These are phyloP conservation scores for Sistotremastrum niveocremeum DNA, from an alignment of 768 basidiomycete genomes.

Conservation along the genomic window DNA sequence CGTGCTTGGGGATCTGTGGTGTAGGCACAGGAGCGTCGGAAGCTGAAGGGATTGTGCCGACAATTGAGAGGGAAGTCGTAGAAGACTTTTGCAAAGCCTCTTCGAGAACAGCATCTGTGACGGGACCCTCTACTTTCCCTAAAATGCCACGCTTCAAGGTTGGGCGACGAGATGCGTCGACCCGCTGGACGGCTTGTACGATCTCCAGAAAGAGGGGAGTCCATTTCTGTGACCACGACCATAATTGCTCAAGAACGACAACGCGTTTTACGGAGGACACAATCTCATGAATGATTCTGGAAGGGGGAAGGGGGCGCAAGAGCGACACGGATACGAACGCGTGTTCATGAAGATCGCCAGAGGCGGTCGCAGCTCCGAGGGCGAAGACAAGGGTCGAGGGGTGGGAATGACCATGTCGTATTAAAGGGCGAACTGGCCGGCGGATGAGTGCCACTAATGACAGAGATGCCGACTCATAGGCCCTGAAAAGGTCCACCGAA, in stretches of 20 bases:
- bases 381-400: slow-evolving; percentile 59
- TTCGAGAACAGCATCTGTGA: slow-evolving; percentile 31
- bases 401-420: slow-evolving; percentile 34
- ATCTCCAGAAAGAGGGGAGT: slow-evolving; percentile 79
- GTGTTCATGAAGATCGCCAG: slow-evolving; percentile 39
- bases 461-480: slow-evolving; percentile 56
- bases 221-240: slow-evolving; percentile 71
- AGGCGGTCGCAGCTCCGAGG: slow-evolving; percentile 39
- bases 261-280: slow-evolving; percentile 52
- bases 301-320: slow-evolving; percentile 45
- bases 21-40: slow-evolving; percentile 16
- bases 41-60: slow-evolving; percentile 11
- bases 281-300: slow-evolving; percentile 42
- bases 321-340: slow-evolving; percentile 53
- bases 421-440: slow-evolving; percentile 45
- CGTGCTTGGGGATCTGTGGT: slow-evolving; percentile 78
- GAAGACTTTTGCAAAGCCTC: slow-evolving; percentile 35
- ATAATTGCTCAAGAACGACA: slow-evolving; percentile 72
- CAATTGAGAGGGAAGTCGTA: slow-evolving; percentile 13
- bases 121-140: slow-evolving; percentile 27
- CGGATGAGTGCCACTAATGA: slow-evolving; percentile 50
- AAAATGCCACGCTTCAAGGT: slow-evolving; percentile 50
- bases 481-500: slow-evolving; percentile 22
- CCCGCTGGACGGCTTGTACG: slow-evolving; percentile 54
- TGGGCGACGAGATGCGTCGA: slow-evolving; percentile 33